A percentile compares a stretch with the other conserved stretches of the same genome.
phyloP scores from a whole-genome alignment of 805 yeast genomes.

The Debaryomyces tyrocola region DNA sequence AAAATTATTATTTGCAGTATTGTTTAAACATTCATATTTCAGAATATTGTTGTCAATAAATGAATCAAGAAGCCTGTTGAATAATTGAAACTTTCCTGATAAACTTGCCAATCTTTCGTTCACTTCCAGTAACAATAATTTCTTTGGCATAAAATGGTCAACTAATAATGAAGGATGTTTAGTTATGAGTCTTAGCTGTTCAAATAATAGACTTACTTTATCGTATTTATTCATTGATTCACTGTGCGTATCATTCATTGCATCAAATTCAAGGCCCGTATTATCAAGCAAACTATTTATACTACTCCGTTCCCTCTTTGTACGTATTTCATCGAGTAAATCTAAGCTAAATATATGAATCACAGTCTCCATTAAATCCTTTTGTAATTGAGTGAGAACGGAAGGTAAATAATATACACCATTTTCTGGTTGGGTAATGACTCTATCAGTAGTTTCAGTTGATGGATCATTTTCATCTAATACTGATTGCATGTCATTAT shows the following conservation, averaged over 20 bases:
- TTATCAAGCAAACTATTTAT: constrained; percentile 36
- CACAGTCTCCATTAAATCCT: constrained; percentile 32
- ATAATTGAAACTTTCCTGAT: constrained; percentile 59
- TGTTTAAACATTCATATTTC: constrained; percentile 1
- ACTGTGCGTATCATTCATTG: constrained; percentile 6
- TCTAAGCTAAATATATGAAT: constrained; percentile 29
- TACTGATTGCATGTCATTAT: constrained; percentile 1
- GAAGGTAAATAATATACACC: constrained; percentile 38
- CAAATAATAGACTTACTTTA: constrained; percentile 41
- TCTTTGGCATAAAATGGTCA: constrained; percentile 75
- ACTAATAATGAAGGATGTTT: constrained; percentile 73
- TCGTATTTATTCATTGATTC: constrained; percentile 18
- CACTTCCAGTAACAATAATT: constrained; percentile 63
- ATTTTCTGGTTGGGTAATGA: constrained; percentile 16
- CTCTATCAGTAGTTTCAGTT: not conserved
- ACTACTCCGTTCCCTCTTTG: constrained; percentile 27
- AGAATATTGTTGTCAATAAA: constrained; percentile 22
- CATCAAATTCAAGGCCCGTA: constrained; percentile 4
- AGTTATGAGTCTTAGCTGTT: constrained; percentile 49
- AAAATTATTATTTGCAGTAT: constrained; percentile 13
- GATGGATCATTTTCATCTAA: not conserved
- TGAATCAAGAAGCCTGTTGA: constrained; percentile 49
- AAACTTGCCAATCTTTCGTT: constrained; percentile 52
- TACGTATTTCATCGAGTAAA: constrained; percentile 20
- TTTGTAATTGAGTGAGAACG: constrained; percentile 30